Evolutionary conservation across 2,329 filamentous ascomycete species (phyloP).

Genomic region (Dactylellina haptotyla): DNA sequence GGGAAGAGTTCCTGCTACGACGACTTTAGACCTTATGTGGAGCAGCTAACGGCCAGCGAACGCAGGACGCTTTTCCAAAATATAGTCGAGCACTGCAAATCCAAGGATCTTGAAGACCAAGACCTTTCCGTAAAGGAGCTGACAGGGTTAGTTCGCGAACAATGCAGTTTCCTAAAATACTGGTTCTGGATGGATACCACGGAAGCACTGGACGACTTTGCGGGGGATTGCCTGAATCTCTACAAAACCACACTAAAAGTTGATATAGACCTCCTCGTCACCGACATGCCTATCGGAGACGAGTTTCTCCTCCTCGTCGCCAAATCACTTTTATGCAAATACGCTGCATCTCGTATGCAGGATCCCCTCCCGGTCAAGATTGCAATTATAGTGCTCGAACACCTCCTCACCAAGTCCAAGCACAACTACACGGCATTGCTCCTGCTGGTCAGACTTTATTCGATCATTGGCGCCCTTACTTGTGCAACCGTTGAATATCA

Average conservation of each 20-base stretch:
- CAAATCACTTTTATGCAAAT: slow-evolving; percentile 58
- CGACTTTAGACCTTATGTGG: slow-evolving; percentile 57
- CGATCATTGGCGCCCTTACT: slow-evolving; percentile 60
- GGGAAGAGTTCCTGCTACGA: slow-evolving; percentile 58
- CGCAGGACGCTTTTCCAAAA: slow-evolving; percentile 54
- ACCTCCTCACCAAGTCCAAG: slow-evolving; percentile 59
- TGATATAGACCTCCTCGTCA: slow-evolving; percentile 55
- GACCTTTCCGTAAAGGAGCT: slow-evolving; percentile 42
- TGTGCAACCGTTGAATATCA: slow-evolving; percentile 61
- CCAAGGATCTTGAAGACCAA: slow-evolving; percentile 32
- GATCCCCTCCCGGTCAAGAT: slow-evolving; percentile 56
- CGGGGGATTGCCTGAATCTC: slow-evolving; percentile 38
- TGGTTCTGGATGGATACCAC: slow-evolving; percentile 44
- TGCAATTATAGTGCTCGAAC: slow-evolving; percentile 56
- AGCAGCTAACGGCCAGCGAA: slow-evolving; percentile 55
- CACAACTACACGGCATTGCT: slow-evolving; percentile 62
- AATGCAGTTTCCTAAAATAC: slow-evolving; percentile 39
- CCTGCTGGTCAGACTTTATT: slow-evolving; percentile 61
- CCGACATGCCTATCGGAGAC: slow-evolving; percentile 58
- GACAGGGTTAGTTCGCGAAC: slow-evolving; percentile 19
- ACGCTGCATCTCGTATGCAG: slow-evolving; percentile 48
- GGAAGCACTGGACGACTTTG: slow-evolving; percentile 37
- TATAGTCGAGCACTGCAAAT: slow-evolving; percentile 48
- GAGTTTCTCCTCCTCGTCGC: slow-evolving; percentile 58
- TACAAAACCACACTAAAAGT: slow-evolving; percentile 57